Conservation (phyloP, 208 protist genomes). For the Trypanosoma avium region DNA sequence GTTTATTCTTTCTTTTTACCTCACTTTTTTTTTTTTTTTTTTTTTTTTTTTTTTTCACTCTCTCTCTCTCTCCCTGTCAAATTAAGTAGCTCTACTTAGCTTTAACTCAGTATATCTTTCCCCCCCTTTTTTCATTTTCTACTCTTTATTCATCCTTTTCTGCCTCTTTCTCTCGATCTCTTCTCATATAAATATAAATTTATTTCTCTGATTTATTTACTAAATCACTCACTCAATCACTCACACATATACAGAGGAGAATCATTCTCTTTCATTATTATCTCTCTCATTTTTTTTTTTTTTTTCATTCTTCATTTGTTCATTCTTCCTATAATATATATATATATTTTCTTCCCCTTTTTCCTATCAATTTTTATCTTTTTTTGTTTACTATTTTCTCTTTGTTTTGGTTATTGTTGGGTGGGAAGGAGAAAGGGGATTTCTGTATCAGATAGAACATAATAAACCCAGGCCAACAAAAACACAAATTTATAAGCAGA, state of each 20-base stretch:
- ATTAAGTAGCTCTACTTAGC: too few relatives aligned
- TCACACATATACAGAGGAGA: too few relatives aligned
- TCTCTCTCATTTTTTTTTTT: background rate
- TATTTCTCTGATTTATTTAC: background rate
- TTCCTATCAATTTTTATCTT: background rate
- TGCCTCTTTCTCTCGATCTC: background rate
- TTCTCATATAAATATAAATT: background rate
- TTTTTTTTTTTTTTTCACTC: background rate
- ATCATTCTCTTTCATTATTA: background rate
- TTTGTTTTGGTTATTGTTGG: too few relatives aligned
- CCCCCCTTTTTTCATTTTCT: background rate
- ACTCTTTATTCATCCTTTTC: background rate
- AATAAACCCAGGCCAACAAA: too few relatives aligned
- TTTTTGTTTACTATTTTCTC: too few relatives aligned
- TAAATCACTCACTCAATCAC: background rate
- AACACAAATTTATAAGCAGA: too few relatives aligned
- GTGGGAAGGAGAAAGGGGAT: too few relatives aligned
- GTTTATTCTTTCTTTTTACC: background rate
- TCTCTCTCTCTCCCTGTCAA: conserved; percentile 8
- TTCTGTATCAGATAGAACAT: too few relatives aligned
- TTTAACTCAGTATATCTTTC: too few relatives aligned
- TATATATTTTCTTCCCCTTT: background rate
- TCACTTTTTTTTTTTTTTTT: background rate
- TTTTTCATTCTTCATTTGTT: too few relatives aligned
- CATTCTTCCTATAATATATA: too few relatives aligned